Evolutionary conservation across 2,329 filamentous ascomycete species (phyloP), one percentile per base, ranked within the genome.

Genomic region (Whalleya microplaca): DNA sequence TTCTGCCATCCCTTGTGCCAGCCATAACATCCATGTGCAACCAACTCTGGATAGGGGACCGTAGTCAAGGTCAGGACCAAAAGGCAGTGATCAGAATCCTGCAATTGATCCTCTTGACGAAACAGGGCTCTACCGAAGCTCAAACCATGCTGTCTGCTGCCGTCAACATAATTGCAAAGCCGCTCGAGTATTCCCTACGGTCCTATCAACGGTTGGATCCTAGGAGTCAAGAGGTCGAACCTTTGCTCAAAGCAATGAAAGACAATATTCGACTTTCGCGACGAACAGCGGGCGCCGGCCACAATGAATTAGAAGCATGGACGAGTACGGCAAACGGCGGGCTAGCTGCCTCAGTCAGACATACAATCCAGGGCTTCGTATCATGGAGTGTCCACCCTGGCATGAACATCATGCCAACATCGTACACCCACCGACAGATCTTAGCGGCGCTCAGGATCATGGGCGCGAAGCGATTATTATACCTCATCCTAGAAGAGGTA

Each of bases 1-100:
- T 95, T 1, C 75, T 94, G n/a, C 91, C 91, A 0, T 90, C 90
- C 0, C 79, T 95, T 0, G 84, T 94, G 1, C 85, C 88, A 4
- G 90, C 88, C 0, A 82, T 94, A 14, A 80, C 82, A 2, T 94
- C 89, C 77, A 80, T 95, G 57, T 81, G 86, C 1, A 84, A 86
- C 52, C 85, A 90, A 63, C 83, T 92, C 2, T 88, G 87, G 79
- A 80, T 86, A 49, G 32, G 32, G 14, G 83, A 87, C 56, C 82
- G 84, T 14, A 75, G 49, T 51, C 53, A 56, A 5, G 45, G 78
- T 2, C 80, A 81, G 16, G 86, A 91, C 64, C 83, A 89, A 55
- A 85, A 86, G 64, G 83, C 89, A 2, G 79, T 91, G 18, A 80
- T 94, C 57, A 86, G 87, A 62, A 85, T 93, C 21, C 76, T 95